These are phyloP conservation scores for Aspergillus carbonarius DNA, from an alignment of 2,329 filamentous ascomycete species.

Conservation along the genomic window DNA sequence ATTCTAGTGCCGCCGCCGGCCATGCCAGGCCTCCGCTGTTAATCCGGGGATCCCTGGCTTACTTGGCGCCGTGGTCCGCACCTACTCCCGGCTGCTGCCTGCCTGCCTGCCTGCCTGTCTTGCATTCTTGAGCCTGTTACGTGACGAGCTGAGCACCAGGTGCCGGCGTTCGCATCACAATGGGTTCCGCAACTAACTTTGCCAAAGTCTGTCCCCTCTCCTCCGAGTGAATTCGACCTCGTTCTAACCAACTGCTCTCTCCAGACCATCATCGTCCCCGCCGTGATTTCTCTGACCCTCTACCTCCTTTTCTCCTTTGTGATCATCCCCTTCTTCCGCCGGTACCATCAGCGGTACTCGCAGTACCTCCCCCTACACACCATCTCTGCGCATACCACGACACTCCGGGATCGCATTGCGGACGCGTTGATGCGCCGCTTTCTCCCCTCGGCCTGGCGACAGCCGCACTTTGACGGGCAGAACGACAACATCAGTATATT, in stretches of 20 bases:
- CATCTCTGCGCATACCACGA: constrained; percentile 53
- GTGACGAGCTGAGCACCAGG: not conserved
- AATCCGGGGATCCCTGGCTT: not conserved
- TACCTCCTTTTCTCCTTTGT: constrained; percentile 67
- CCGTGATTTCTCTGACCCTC: constrained; percentile 66
- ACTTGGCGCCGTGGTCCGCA: not conserved
- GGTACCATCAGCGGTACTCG: constrained; percentile 68
- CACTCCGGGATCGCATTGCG: constrained; percentile 49
- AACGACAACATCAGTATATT: constrained; percentile 60
- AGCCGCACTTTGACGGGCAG: constrained; percentile 38
- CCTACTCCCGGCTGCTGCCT: not conserved
- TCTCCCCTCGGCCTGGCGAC: constrained; percentile 47
- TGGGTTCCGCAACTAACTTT: constrained; percentile 32
- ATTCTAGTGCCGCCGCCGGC: not conserved
- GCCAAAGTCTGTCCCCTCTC: constrained; percentile 27
- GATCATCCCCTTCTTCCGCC: constrained; percentile 67
- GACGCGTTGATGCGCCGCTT: constrained; percentile 45
- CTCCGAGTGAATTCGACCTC: not conserved
- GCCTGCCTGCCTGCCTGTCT: not conserved
- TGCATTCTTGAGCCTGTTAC: not conserved
- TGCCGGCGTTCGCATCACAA: constrained; percentile 11
- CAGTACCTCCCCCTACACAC: constrained; percentile 70
- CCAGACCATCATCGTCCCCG: constrained; percentile 69
- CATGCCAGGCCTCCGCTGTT: not conserved
- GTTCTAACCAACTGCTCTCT: constrained; percentile 4